Percentiles rank a stretch among this genome's conserved stretches.
phyloP scores from a whole-genome alignment of 1,284 basidiomycete species.

The Paramarasmius palmivorus region DNA sequence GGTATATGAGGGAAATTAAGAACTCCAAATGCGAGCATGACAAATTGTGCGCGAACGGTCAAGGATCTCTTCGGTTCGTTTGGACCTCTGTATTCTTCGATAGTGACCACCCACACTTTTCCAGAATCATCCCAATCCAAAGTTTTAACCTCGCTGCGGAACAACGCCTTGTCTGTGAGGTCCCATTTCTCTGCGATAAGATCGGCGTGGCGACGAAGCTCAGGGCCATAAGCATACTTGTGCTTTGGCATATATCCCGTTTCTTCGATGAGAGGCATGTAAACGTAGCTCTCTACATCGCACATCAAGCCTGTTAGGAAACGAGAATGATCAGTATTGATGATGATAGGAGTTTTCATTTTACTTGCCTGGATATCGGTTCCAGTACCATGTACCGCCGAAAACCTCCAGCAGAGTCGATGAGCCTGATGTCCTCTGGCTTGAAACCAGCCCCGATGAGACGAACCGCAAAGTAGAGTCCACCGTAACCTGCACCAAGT shows the following conservation, averaged over 20 bases:
- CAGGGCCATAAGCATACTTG: constrained; percentile 18
- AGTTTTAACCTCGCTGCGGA: constrained; percentile 9
- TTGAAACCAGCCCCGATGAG: constrained; percentile 17
- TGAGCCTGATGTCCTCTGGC: constrained; percentile 14
- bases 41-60: constrained; percentile 14
- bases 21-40: constrained; percentile 8
- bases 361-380: constrained; percentile 21
- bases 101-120: constrained; percentile 10
- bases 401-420: constrained; percentile 19
- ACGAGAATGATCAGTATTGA: neutral
- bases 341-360: constrained; percentile 6
- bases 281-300: neutral
- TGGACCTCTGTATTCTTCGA: constrained; percentile 10
- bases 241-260: constrained; percentile 19
- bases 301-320: neutral
- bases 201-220: constrained; percentile 17
- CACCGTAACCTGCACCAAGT: constrained; percentile 17
- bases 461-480: constrained; percentile 14
- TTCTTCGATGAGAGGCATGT: constrained; percentile 21
- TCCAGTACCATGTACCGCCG: constrained; percentile 24
- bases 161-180: constrained; percentile 16
- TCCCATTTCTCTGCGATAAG: constrained; percentile 19
- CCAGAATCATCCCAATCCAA: constrained; percentile 14
- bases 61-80: constrained; percentile 3
- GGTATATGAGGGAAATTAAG: constrained; percentile 18